phyloP scores from a whole-genome alignment of 2,329 filamentous ascomycete species.

The Scortechinia acanthostroma region DNA sequence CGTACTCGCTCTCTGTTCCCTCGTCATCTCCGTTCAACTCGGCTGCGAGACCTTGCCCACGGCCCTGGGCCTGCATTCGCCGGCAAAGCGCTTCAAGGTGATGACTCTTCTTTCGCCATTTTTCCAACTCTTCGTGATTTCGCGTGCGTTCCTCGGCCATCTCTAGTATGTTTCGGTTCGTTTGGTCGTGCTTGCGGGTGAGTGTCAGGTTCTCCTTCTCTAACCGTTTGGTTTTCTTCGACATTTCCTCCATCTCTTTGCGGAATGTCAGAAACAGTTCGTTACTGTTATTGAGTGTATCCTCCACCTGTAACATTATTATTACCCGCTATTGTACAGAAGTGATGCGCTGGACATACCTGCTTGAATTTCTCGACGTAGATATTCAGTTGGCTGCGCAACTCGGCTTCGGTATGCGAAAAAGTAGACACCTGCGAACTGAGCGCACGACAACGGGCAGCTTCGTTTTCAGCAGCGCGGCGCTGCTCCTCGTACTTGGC shows the following conservation, averaged over 20 bases:
- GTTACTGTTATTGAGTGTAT: constrained; percentile 96
- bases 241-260: constrained; percentile 99
- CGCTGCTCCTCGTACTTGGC: constrained; percentile 84
- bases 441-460: constrained; percentile 72
- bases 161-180: constrained; percentile 87
- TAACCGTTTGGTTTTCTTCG: constrained; percentile 92
- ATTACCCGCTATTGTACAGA: constrained; percentile 10
- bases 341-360: constrained; percentile 45
- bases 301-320: constrained; percentile 70
- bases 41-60: constrained; percentile 62
- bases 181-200: constrained; percentile 86
- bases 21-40: constrained; percentile 44
- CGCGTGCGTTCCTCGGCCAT: constrained; percentile 80
- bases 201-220: constrained; percentile 93
- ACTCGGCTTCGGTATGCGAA: constrained; percentile 88
- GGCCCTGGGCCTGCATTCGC: constrained; percentile 90
- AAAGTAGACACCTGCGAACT: constrained; percentile 91
- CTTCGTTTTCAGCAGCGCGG: constrained; percentile 78
- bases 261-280: constrained; percentile 93
- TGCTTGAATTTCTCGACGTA: constrained; percentile 99
- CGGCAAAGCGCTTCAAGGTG: constrained; percentile 92
- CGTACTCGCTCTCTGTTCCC: constrained; percentile 48
- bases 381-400: constrained; percentile 90
- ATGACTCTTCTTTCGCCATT: constrained; percentile 74
- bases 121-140: constrained; percentile 33